phyloP scores from a whole-genome alignment of 495 filamentous ascomycete species.

The Glonium stellatum region DNA sequence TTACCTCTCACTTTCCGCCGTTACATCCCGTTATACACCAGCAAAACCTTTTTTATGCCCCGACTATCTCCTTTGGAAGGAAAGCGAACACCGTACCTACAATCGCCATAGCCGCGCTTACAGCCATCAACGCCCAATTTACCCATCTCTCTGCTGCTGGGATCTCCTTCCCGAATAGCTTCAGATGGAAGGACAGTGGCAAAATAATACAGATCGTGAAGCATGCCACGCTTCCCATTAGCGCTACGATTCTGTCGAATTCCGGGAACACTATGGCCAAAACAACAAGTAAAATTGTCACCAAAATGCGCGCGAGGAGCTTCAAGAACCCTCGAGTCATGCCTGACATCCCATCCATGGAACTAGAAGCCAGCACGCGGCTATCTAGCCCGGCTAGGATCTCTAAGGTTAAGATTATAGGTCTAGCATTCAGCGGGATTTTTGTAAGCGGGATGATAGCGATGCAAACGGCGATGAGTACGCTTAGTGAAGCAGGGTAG shows the following conservation, averaged over 20 bases:
- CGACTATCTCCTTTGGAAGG: conserved; percentile 58
- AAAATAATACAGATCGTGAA: conserved; percentile 87
- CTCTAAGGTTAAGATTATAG: conserved; percentile 80
- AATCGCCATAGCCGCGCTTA: conserved; percentile 61
- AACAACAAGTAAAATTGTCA: conserved; percentile 54
- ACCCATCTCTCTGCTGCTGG: conserved; percentile 54
- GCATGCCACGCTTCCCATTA: conserved; percentile 84
- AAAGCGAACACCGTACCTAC: conserved; percentile 84
- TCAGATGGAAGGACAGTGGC: conserved; percentile 83
- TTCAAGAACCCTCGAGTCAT: conserved; percentile 54
- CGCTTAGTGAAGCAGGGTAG: conserved; percentile 67
- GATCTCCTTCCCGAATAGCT: conserved; percentile 81
- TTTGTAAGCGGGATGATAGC: conserved; percentile 93
- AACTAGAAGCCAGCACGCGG: conserved; percentile 42
- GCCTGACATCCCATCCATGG: conserved; percentile 48
- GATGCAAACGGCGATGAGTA: conserved; percentile 77
- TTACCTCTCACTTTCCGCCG: too few relatives aligned
- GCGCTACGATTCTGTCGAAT: conserved; percentile 91
- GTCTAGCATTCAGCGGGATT: conserved; percentile 82
- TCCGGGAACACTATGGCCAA: conserved; percentile 75
- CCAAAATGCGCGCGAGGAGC: conserved; percentile 53
- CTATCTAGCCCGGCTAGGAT: conserved; percentile 65
- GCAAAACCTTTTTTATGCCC: not conserved
- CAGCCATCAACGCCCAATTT: conserved; percentile 61
- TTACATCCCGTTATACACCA: too few relatives aligned